Evolutionary conservation across 2,329 filamentous ascomycete genomes (phyloP), one percentile per base, ranked within the genome.

Genomic region (Parafenestella ontariensis): DNA sequence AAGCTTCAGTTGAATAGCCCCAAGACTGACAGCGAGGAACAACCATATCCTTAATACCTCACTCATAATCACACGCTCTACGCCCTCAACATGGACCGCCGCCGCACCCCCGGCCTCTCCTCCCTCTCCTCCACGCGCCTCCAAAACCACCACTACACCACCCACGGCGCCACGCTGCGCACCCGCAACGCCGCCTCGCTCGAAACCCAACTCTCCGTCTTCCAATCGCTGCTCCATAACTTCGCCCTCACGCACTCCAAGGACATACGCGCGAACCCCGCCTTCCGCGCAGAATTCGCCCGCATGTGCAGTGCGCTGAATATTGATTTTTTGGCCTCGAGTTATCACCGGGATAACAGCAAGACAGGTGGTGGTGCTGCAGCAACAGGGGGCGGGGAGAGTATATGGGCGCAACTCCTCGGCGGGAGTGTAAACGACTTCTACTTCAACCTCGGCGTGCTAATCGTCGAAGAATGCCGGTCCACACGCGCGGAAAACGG

Each of bases 301-400:
- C 92, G 94, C 75, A 99, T 99, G 95, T 99, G 95, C 79, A 87
- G 92, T 69, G 92, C 93, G 59, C 97, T 99, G 64, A 95, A 95
- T 44, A 92, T 99, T 11, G 95, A 99, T 75, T 96, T 95, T 2
- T 83, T 99, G 17, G 92, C 92, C 1, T 79, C 79, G 15, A 69
- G 64, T 1, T 71, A 76, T 58, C 67, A 71, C 60, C 66, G 83
- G 80, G 65, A 86, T 82, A 42, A 78, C 7, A 34, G 18, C 7
- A 34, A 23, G 5, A 41, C 8, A 18, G 24, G 26, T 20, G 37
- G 17, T 17, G 20, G 36, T 15, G 24, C 37, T 9, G 79, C 76
- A 31, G 81, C 80, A 5, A 79, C 80, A 17, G 77, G 74, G 13
- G 81, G 79, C 1, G 81, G 78, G 1, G 85, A 86, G 17, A 95